Conservation (phyloP, 164 flowering plant species). For the Liriodendron chinense region DNA sequence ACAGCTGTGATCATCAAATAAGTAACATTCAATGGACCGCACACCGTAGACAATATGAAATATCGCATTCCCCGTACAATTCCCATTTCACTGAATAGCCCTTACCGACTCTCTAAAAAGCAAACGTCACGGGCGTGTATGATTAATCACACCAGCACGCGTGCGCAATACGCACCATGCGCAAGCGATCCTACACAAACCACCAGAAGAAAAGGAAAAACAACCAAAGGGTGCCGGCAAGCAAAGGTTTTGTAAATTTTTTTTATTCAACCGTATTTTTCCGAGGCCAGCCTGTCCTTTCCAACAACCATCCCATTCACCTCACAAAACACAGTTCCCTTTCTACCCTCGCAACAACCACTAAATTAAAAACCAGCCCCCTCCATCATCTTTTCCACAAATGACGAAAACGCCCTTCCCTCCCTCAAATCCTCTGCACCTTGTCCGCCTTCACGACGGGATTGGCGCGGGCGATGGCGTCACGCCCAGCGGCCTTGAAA, state of each 20-base stretch:
- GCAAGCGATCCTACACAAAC: no score
- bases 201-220: background rate
- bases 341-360: background rate
- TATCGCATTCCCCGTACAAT: no score
- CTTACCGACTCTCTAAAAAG: no score
- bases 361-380: background rate
- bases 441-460: slow-evolving; percentile 25
- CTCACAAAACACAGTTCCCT: background rate
- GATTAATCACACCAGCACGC: no score
- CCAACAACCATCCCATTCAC: background rate
- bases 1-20: no score
- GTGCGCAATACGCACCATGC: no score
- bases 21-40: no score
- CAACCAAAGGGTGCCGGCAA: background rate
- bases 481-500: slow-evolving; percentile 23
- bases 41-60: no score
- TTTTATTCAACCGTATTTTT: background rate
- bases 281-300: background rate
- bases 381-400: background rate
- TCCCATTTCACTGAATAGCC: no score
- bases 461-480: slow-evolving; percentile 25
- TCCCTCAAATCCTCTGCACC: slow-evolving; percentile 18
- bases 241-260: background rate
- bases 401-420: background rate
- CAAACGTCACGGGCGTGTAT: no score